Evolutionary conservation across 495 filamentous ascomycete genomes (phyloP).

Genomic region (Hypoxylon intermedium): DNA sequence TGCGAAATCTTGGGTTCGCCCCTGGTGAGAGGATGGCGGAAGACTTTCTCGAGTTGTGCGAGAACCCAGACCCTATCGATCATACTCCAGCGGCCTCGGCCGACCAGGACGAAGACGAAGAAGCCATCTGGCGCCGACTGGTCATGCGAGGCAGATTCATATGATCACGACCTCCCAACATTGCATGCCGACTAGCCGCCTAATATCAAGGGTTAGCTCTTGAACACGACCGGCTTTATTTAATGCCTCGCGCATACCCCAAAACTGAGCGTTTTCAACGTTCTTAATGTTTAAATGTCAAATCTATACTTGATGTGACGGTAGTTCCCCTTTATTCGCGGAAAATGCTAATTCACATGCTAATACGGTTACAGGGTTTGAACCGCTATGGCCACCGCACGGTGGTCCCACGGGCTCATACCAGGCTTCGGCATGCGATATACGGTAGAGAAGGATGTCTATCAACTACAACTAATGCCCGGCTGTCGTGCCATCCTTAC

Average conservation of each 20-base stretch:
- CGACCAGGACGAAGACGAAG: slow-evolving; percentile 44
- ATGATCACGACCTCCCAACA: slow-evolving; percentile 9
- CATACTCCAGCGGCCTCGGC: slow-evolving; percentile 29
- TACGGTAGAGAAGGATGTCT: background rate
- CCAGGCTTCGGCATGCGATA: no score
- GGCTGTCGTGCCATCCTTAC: background rate
- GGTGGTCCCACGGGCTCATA: background rate
- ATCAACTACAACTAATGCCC: background rate
- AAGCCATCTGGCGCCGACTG: slow-evolving; percentile 43
- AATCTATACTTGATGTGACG: background rate
- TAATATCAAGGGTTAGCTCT: no score
- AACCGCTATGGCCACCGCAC: background rate
- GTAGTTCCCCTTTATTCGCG: background rate
- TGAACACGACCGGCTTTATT: background rate
- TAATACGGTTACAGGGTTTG: slow-evolving; percentile 1
- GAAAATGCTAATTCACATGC: background rate
- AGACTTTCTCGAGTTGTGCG: slow-evolving; percentile 43
- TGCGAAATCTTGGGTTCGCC: slow-evolving; percentile 42
- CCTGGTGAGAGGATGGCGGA: slow-evolving; percentile 42
- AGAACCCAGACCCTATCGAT: slow-evolving; percentile 42
- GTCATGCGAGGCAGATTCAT: slow-evolving; percentile 44
- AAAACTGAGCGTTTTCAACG: no score
- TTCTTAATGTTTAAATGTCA: no score
- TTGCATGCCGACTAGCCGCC: no score
- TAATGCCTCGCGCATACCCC: background rate